Base-by-base conservation (phyloP, 306 rosid genomes). In the Luffa acutangula region DNA sequence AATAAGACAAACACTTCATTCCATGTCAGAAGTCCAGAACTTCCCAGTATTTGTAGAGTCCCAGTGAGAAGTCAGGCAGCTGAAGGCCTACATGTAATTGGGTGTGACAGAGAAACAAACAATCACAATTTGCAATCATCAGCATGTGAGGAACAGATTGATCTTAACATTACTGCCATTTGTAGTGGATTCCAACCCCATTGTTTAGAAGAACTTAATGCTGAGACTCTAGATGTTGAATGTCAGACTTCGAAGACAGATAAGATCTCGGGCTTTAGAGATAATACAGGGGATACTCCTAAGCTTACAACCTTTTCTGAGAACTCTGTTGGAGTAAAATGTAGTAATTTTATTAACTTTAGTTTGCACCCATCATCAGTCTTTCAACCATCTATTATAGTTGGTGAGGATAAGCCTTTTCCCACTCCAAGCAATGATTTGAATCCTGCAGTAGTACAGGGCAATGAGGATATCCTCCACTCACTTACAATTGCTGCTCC, bases 61-160 rank as follows among this genome's bases (percentile, higher is more conserved):
- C 36, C 78, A 20, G 53, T 39, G 60, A 49, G 43, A 14, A 76
- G 31, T 78, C 63, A 73, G 48, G 58, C 72, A 6, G 49, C 77
- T 62, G 46, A 56, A 71, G 45, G 77, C 78, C 49, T 74, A 54
- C 79, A 78, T 76, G 46, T 79, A 80, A n/a, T 76, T 13, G 86
- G 54, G 39, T 83, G 67, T 63, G 64, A 11, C 34, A 80, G 84
- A 88, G 78, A 42, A 20, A 5, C 63, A 67, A 58, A 70, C 77
- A 75, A 12, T 69, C 52, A 69, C 20, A 69, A 46, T 42, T 11
- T 69, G 34, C 53, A 43, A 20, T 69, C 75, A 37, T 20, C 37
- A 0, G 53, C 33, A 20, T 43, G 53, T 69, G 54, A 20, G 75
- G 75, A 69, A 20, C 17, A 69, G 10, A 69, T 42, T 43, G 54